phyloP scores from a whole-genome alignment of 257 asterid species.

The Jacaranda mimosifolia region DNA sequence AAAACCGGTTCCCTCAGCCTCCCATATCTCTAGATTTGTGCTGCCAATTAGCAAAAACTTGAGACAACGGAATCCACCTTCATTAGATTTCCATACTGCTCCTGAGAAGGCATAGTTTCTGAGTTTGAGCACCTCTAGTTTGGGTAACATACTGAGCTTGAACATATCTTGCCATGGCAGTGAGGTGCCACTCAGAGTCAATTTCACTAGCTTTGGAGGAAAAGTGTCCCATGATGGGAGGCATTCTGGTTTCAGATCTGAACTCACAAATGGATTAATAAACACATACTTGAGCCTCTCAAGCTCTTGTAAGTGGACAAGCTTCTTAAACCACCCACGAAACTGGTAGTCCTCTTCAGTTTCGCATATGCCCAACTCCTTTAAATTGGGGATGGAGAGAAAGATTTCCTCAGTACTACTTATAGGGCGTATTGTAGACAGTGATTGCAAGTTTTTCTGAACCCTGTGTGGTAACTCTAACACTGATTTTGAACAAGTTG shows the following conservation, averaged over 20 bases:
- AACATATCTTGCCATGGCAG: slow-evolving; percentile 44
- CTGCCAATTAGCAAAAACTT: slow-evolving; percentile 33
- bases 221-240: slow-evolving; percentile 19
- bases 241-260: slow-evolving; percentile 10
- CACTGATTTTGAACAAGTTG: background rate
- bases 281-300: slow-evolving; percentile 34
- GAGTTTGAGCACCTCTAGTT: slow-evolving; percentile 45
- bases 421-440: slow-evolving; percentile 31
- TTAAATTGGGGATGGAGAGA: slow-evolving; percentile 39
- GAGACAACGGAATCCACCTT: slow-evolving; percentile 35
- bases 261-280: slow-evolving; percentile 28
- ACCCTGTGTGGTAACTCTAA: background rate
- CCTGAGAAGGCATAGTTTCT: slow-evolving; percentile 42
- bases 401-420: slow-evolving; percentile 29
- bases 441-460: slow-evolving; percentile 21
- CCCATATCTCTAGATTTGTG: slow-evolving; percentile 36
- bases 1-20: slow-evolving; percentile 26
- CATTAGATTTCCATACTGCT: slow-evolving; percentile 21
- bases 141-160: slow-evolving; percentile 36
- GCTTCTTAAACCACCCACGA: slow-evolving; percentile 29
- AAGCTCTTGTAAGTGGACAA: slow-evolving; percentile 26
- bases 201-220: slow-evolving; percentile 37
- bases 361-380: slow-evolving; percentile 35
- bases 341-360: slow-evolving; percentile 32
- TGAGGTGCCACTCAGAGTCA: slow-evolving; percentile 42